Conservation (phyloP, 192 early-diverging fungal genomes). For the Entomortierella chlamydospora region DNA sequence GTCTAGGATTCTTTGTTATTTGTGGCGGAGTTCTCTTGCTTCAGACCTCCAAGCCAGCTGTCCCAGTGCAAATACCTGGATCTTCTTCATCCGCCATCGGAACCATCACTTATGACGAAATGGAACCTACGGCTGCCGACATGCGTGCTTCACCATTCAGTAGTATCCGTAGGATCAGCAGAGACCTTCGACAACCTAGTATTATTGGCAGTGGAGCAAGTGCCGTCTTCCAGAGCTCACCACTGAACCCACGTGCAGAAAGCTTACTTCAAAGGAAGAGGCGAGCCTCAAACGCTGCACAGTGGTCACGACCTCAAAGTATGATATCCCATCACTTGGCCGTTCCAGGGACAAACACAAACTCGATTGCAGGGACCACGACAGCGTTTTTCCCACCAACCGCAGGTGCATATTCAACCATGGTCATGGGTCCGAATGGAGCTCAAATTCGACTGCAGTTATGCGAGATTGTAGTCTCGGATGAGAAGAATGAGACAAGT, state of each 20-base stretch:
- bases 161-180: conserved; percentile 36
- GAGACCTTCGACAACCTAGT: conserved; percentile 44
- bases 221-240: conserved; percentile 36
- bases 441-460: conserved; percentile 35
- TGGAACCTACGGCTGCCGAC: conserved; percentile 47
- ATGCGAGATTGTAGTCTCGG: conserved; percentile 47
- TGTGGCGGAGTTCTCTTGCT: conserved; percentile 91
- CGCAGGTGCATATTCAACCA: conserved; percentile 29
- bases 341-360: conserved; percentile 10
- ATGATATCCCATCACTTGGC: conserved; percentile 15
- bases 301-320: conserved; percentile 30
- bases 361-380: background rate
- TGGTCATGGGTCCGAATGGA: conserved; percentile 42
- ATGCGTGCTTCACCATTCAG: conserved; percentile 54
- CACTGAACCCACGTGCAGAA: conserved; percentile 39
- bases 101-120: conserved; percentile 38
- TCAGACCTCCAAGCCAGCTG: conserved; percentile 56
- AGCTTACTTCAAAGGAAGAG: conserved; percentile 47
- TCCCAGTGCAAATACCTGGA: conserved; percentile 35
- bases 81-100: conserved; percentile 20
- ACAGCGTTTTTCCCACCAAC: conserved; percentile 32
- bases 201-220: conserved; percentile 9
- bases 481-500: conserved; percentile 43
- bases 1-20: conserved; percentile 89
- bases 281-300: conserved; percentile 40